Conservation (phyloP, 148 eudicot species). For the Amaranthus hypochondriacus region DNA sequence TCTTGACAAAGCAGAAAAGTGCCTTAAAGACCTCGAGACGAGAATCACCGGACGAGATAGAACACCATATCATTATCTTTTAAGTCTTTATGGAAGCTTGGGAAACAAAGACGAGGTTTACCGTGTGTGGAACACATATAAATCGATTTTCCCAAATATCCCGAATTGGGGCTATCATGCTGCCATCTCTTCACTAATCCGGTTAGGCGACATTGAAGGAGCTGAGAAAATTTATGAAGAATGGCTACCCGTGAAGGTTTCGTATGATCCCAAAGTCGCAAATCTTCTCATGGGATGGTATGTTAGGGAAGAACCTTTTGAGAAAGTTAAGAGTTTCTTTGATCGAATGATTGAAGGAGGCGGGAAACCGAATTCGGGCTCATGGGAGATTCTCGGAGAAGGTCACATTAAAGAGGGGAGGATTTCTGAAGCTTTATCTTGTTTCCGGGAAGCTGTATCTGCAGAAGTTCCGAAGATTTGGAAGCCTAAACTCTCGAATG, state of each 20-base stretch:
- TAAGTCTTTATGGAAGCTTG: slow-evolving; percentile 59
- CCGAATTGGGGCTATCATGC: slow-evolving; percentile 68
- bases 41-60: slow-evolving; percentile 50
- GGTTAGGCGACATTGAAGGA: slow-evolving; percentile 65
- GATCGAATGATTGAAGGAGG: slow-evolving; percentile 49
- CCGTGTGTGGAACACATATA: slow-evolving; percentile 69
- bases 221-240: slow-evolving; percentile 67
- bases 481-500: slow-evolving; percentile 55
- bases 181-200: slow-evolving; percentile 59
- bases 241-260: slow-evolving; percentile 52
- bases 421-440: slow-evolving; percentile 59
- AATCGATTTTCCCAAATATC: slow-evolving; percentile 40
- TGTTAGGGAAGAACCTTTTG: slow-evolving; percentile 47
- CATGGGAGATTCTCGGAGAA: slow-evolving; percentile 76
- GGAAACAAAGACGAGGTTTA: slow-evolving; percentile 69
- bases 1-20: slow-evolving; percentile 52
- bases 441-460: slow-evolving; percentile 53
- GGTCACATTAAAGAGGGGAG: slow-evolving; percentile 43
- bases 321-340: slow-evolving; percentile 57
- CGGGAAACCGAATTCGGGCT: slow-evolving; percentile 53
- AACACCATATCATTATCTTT: slow-evolving; percentile 65
- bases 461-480: slow-evolving; percentile 42
- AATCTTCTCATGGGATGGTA: slow-evolving; percentile 66
- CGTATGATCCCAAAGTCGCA: slow-evolving; percentile 59
- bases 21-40: slow-evolving; percentile 55